phyloP scores from a whole-genome alignment of 1,284 basidiomycete genomes.

The Ganoderma sinense region DNA sequence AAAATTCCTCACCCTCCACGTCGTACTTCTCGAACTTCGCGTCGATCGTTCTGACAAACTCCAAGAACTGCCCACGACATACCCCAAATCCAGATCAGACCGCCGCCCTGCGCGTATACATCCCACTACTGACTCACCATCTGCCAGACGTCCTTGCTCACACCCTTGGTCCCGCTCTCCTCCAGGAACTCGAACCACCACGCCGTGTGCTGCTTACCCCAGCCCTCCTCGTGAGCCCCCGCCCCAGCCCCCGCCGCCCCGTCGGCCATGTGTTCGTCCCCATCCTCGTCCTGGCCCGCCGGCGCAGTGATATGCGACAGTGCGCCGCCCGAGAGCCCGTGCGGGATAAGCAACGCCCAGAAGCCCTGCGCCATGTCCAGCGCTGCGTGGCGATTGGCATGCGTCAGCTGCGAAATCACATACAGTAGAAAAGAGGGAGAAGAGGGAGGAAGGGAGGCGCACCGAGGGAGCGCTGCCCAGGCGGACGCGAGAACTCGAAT shows the following conservation, averaged over 20 bases:
- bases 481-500: slow-evolving; percentile 84
- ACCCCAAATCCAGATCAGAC: background rate
- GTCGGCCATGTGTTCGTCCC: slow-evolving; percentile 46
- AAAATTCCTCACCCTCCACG: slow-evolving; percentile 68
- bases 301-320: slow-evolving; percentile 54
- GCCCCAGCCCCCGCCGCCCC: slow-evolving; percentile 2
- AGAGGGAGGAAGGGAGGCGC: slow-evolving; percentile 28
- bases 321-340: slow-evolving; percentile 78
- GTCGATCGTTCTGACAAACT: slow-evolving; percentile 87
- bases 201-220: slow-evolving; percentile 71
- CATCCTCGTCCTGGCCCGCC: slow-evolving; percentile 55
- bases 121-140: slow-evolving; percentile 62
- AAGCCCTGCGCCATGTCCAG: slow-evolving; percentile 82
- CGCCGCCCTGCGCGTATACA: background rate
- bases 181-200: slow-evolving; percentile 89
- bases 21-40: slow-evolving; percentile 85
- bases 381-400: slow-evolving; percentile 44
- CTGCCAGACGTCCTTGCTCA: slow-evolving; percentile 95
- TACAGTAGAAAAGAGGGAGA: background rate
- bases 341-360: slow-evolving; percentile 86
- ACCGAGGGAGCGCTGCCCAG: slow-evolving; percentile 81
- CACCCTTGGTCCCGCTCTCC: slow-evolving; percentile 77
- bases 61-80: slow-evolving; percentile 65
- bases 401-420: background rate
- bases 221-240: slow-evolving; percentile 54